phyloP scores from a whole-genome alignment of 2,329 filamentous ascomycete species.

The Trichophyton rubrum region DNA sequence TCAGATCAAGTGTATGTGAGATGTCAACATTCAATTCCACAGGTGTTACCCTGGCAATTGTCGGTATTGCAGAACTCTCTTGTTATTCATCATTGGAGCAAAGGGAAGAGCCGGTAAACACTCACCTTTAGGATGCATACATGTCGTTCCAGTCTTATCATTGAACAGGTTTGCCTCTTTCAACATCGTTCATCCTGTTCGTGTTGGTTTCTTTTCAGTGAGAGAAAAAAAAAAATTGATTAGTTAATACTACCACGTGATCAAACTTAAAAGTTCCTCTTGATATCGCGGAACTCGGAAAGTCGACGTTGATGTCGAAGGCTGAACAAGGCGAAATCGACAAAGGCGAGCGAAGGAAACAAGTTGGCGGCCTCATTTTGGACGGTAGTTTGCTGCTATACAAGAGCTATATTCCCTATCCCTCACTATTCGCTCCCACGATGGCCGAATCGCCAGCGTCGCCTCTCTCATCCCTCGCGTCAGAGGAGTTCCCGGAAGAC shows the following conservation, averaged over 20 bases:
- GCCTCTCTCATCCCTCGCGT: conserved; percentile 52
- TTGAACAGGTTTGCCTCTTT: not conserved
- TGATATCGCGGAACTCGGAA: not conserved
- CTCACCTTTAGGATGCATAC: not conserved
- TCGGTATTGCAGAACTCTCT: conserved; percentile 38
- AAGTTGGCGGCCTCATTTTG: not conserved
- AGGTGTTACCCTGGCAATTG: conserved; percentile 28
- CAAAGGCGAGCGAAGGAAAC: not conserved
- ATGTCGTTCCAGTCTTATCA: not conserved
- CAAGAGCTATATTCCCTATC: not conserved
- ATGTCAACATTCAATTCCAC: conserved; percentile 35
- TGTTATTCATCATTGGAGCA: conserved; percentile 24
- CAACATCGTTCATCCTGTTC: not conserved
- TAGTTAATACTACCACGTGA: not conserved
- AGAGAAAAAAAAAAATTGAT: not conserved
- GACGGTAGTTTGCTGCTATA: not conserved
- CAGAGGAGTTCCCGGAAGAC: conserved; percentile 50
- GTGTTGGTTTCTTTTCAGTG: not conserved
- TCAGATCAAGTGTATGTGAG: conserved; percentile 38
- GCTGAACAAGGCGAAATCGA: not conserved
- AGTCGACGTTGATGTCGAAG: not conserved
- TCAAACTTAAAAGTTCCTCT: not conserved
- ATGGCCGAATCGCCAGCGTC: conserved; percentile 48
- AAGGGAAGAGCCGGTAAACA: not conserved
- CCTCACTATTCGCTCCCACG: not conserved